phyloP scores from a whole-genome alignment of 805 yeast genomes.

The Blastobotrys parvus region DNA sequence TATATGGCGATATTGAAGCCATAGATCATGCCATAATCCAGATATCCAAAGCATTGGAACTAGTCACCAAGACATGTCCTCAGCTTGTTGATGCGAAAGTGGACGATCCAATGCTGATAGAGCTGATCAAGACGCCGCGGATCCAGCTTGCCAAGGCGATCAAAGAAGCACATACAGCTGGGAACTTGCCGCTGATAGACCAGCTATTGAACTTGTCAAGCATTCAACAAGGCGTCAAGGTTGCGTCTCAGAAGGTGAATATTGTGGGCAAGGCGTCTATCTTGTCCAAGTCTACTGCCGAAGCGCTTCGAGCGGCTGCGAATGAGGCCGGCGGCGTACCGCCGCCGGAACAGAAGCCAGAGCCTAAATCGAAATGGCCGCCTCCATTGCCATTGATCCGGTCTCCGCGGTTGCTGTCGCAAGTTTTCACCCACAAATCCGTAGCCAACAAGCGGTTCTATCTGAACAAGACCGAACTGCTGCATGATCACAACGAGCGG shows the following conservation, averaged over 20 bases:
- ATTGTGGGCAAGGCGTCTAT: neutral
- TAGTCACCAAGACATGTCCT: conserved; percentile 51
- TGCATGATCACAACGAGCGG: conserved; percentile 71
- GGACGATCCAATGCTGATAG: conserved; percentile 38
- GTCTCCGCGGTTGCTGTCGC: conserved; percentile 48
- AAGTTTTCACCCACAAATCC: conserved; percentile 80
- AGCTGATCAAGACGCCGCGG: conserved; percentile 46
- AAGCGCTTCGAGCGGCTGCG: neutral
- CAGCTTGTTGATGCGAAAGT: conserved; percentile 29
- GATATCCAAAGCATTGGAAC: conserved; percentile 43
- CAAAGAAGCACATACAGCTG: conserved; percentile 45
- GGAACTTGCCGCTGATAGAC: conserved; percentile 37
- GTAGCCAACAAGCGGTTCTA: conserved; percentile 50
- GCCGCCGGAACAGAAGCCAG: no score
- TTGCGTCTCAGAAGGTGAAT: no score
- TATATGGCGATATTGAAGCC: conserved; percentile 19
- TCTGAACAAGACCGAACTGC: conserved; percentile 47
- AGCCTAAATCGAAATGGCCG: conserved; percentile 36
- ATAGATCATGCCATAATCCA: conserved; percentile 46
- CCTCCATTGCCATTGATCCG: conserved; percentile 67
- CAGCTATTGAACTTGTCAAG: no score
- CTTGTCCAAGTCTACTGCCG: neutral
- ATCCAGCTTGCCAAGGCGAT: conserved; percentile 53
- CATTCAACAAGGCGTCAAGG: no score
- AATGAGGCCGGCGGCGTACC: no score